A percentile compares a stretch with the other conserved stretches of the same genome.
Conservation (phyloP, 2,329 filamentous ascomycete species). For the Fusarium sp. region DNA sequence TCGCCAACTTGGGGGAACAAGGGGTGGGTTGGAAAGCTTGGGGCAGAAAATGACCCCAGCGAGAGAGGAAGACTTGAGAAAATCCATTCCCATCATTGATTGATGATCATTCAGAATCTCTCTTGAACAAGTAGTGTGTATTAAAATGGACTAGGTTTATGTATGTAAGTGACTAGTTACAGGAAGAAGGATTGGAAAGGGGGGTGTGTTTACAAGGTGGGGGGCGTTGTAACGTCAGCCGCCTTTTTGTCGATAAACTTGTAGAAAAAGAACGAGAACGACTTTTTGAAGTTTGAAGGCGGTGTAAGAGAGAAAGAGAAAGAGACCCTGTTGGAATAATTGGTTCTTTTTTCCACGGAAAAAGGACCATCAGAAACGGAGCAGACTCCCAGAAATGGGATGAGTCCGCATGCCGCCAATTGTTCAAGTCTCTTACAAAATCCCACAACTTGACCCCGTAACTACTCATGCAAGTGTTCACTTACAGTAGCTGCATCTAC, state of each 20-base stretch:
- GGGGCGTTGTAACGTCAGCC: neutral
- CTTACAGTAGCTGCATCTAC: neutral
- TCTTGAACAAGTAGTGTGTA: neutral
- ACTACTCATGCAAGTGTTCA: neutral
- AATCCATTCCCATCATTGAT: neutral
- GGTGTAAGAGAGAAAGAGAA: neutral
- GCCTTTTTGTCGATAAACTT: neutral
- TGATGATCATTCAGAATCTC: neutral
- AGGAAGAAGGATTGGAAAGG: neutral
- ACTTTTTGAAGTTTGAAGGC: neutral
- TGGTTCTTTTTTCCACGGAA: neutral
- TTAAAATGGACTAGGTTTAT: neutral
- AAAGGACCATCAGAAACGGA: neutral
- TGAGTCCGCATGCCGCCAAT: neutral
- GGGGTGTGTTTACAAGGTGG: neutral
- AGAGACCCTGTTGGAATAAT: neutral
- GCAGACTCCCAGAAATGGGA: neutral
- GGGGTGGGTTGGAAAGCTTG: constrained; percentile 8
- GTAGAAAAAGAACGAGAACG: neutral
- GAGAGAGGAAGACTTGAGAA: neutral
- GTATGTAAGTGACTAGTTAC: neutral
- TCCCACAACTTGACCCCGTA: neutral
- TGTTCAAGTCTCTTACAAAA: neutral
- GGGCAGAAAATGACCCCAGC: neutral
- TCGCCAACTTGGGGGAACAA: constrained; percentile 19